phyloP scores from a whole-genome alignment of 73 alveolate species.

The Stentor coeruleus region DNA sequence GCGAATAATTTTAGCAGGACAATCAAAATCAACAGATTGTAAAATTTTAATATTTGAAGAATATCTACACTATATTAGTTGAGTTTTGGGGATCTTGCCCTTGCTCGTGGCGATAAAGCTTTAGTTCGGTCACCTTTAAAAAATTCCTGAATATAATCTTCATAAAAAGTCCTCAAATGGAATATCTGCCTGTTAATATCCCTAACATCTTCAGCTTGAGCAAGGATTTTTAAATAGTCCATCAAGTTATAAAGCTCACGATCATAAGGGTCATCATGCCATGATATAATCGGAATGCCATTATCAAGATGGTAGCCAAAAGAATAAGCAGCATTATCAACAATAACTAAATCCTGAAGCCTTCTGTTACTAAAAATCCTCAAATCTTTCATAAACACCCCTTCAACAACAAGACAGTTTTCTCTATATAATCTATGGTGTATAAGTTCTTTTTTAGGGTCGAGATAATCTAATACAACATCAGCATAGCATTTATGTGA shows the following conservation, averaged over 20 bases:
- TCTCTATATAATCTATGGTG: constrained; percentile 70
- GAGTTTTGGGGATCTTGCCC: too few relatives aligned
- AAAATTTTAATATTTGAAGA: too few relatives aligned
- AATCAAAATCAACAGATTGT: too few relatives aligned
- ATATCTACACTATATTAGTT: too few relatives aligned
- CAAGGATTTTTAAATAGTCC: too few relatives aligned
- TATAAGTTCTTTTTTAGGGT: constrained; percentile 62
- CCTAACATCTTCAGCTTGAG: too few relatives aligned
- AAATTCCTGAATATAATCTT: too few relatives aligned
- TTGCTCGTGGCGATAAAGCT: too few relatives aligned
- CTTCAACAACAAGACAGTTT: constrained; percentile 56
- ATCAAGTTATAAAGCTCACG: constrained; percentile 53
- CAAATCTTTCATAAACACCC: constrained; percentile 41
- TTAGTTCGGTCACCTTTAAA: too few relatives aligned
- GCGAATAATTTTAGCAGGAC: too few relatives aligned
- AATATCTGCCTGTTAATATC: too few relatives aligned
- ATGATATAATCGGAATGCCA: constrained; percentile 77
- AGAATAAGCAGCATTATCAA: constrained; percentile 67
- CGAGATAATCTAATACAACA: constrained; percentile 72
- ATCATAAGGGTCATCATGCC: constrained; percentile 65
- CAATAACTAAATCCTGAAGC: constrained; percentile 45
- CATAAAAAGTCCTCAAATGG: too few relatives aligned
- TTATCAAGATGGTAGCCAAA: constrained; percentile 62
- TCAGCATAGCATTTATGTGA: constrained; percentile 77
- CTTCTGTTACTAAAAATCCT: constrained; percentile 44